Percentiles rank a stretch among this genome's conserved stretches.
These are phyloP conservation scores for Effrenium voratum DNA, from an alignment of 73 alveolate species.

Conservation along the genomic window DNA sequence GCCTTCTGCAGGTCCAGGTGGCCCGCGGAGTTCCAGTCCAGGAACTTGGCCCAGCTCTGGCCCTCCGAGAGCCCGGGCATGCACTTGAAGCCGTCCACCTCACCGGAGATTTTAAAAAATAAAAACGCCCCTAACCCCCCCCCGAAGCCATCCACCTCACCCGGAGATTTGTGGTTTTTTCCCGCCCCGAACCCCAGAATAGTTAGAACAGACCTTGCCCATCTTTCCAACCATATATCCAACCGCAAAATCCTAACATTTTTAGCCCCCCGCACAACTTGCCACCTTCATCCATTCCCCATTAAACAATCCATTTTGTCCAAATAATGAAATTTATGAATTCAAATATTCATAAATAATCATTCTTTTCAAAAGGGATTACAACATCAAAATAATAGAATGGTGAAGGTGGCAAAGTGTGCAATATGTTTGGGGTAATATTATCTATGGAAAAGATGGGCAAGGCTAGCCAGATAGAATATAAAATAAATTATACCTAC, in stretches of 20 bases:
- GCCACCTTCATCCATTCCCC: too few species aligned
- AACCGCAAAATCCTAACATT: background rate
- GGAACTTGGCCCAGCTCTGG: slow-evolving; percentile 15
- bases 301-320: too few species aligned
- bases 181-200: background rate
- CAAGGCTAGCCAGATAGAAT: too few species aligned
- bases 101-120: too few species aligned
- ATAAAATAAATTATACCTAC: too few species aligned
- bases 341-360: too few species aligned
- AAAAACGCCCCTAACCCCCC: background rate
- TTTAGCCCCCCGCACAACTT: background rate
- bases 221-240: background rate
- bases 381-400: too few species aligned
- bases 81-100: slow-evolving; percentile 79
- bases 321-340: too few species aligned
- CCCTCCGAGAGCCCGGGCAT: slow-evolving; percentile 52
- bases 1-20: slow-evolving; percentile 54
- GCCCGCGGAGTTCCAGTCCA: slow-evolving; percentile 64
- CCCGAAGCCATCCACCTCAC: background rate
- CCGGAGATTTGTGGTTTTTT: background rate
- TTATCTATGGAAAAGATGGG: too few species aligned
- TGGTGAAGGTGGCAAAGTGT: too few species aligned
- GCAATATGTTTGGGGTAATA: too few species aligned
- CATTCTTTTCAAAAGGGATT: too few species aligned
- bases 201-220: background rate